Conservation (phyloP, 306 rosid species). For the Cyclanthera cordifolia region DNA sequence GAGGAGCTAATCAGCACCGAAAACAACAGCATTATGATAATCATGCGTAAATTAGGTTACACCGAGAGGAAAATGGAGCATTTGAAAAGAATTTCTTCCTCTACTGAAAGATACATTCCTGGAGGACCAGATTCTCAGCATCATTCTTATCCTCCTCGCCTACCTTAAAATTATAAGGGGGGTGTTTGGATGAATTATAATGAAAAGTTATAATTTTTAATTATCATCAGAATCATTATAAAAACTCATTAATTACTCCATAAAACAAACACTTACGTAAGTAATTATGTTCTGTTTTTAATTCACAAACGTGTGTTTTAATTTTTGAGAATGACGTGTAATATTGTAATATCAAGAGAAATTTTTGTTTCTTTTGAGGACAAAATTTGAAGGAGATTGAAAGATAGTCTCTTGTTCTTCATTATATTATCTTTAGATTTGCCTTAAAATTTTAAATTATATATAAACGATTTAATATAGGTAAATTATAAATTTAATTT, state of each 20-base stretch:
- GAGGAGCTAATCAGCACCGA: background rate
- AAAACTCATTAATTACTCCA: too few species aligned
- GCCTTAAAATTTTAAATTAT: too few species aligned
- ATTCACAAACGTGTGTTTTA: too few species aligned
- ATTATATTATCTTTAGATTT: too few species aligned
- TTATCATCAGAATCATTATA: too few species aligned
- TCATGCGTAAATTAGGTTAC: slow-evolving; percentile 6
- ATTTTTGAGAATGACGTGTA: too few species aligned
- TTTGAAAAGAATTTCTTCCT: background rate
- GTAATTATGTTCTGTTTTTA: too few species aligned
- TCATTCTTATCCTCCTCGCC: slow-evolving; percentile 1
- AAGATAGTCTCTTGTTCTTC: background rate
- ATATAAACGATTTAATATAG: too few species aligned
- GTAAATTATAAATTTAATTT: too few species aligned
- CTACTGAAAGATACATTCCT: background rate
- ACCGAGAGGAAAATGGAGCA: slow-evolving; percentile 1
- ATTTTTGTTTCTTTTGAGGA: background rate
- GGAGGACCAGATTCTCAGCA: slow-evolving; percentile 18
- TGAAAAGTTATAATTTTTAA: too few species aligned
- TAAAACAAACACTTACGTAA: too few species aligned
- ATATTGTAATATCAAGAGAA: background rate
- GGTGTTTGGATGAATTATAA: too few species aligned
- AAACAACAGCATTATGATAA: background rate
- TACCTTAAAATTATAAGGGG: background rate
- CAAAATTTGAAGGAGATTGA: background rate